Evolutionary conservation across 2,329 filamentous ascomycete species (phyloP).

Genomic region (Calonectria crousiana): DNA sequence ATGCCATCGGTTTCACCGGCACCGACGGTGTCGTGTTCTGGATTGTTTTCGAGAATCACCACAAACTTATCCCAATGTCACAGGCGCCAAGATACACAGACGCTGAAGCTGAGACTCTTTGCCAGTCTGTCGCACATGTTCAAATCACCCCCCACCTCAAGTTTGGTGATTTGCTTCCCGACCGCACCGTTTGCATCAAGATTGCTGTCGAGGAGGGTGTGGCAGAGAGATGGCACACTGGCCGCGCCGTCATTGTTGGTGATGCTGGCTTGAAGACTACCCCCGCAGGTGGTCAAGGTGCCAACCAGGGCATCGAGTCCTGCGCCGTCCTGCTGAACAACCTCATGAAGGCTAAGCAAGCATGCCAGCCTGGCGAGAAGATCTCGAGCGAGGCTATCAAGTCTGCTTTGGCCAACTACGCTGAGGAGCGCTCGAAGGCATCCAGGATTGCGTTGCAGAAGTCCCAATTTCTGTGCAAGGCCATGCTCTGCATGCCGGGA

Average conservation of each 20-base stretch:
- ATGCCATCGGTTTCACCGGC: conserved; percentile 1
- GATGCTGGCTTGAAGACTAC: conserved; percentile 3
- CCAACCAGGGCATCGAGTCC: conserved; percentile 4
- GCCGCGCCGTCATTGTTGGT: neutral
- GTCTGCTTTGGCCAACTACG: neutral
- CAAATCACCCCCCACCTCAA: conserved; percentile 3
- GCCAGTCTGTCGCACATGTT: conserved; percentile 5
- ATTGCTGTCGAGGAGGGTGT: neutral
- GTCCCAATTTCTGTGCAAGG: conserved; percentile 8
- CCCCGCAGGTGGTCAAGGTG: neutral
- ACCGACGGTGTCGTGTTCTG: conserved; percentile 5
- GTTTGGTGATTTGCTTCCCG: conserved; percentile 4
- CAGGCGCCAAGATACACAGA: neutral
- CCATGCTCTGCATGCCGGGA: conserved; percentile 3
- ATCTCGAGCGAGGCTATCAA: neutral
- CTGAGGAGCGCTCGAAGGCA: neutral
- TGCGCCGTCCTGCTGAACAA: neutral
- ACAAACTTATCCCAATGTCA: neutral
- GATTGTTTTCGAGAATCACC: conserved; percentile 5
- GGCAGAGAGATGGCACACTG: neutral
- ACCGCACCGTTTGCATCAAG: conserved; percentile 5
- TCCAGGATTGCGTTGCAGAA: neutral
- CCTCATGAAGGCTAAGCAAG: neutral
- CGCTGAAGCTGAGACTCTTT: neutral
- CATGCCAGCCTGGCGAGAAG: neutral